phyloP scores from a whole-genome alignment of 2,329 filamentous ascomycete species.

The Emericellopsis atlantica region DNA sequence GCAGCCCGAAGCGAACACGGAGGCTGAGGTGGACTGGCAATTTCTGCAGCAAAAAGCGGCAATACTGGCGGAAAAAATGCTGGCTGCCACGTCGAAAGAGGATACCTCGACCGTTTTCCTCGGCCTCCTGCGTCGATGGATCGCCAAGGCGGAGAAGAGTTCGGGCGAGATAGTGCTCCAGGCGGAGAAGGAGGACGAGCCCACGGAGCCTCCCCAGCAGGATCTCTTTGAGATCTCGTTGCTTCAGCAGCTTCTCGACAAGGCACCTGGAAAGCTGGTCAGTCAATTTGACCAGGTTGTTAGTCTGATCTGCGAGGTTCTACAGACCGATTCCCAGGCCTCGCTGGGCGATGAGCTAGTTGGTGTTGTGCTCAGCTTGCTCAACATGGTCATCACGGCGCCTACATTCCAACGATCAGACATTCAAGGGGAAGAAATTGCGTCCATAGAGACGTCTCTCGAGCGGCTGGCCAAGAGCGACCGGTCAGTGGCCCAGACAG shows the following conservation, averaged over 20 bases:
- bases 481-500: conserved; percentile 34
- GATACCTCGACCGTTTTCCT: conserved; percentile 51
- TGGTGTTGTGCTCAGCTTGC: conserved; percentile 43
- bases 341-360: conserved; percentile 33
- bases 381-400: conserved; percentile 47
- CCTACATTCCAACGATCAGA: conserved; percentile 39
- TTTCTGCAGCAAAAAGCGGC: conserved; percentile 34
- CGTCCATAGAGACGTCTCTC: conserved; percentile 35
- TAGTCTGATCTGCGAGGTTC: conserved; percentile 47
- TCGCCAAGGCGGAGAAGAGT: conserved; percentile 16
- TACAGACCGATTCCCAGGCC: conserved; percentile 31
- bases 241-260: conserved; percentile 52
- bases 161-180: conserved; percentile 9
- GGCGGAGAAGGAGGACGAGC: conserved; percentile 15
- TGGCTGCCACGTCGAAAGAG: conserved; percentile 35
- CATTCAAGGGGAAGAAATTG: conserved; percentile 25
- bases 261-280: conserved; percentile 49
- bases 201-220: conserved; percentile 25
- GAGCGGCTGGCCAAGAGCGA: conserved; percentile 23
- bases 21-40: conserved; percentile 22
- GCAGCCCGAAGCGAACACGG: conserved; percentile 2
- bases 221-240: conserved; percentile 47
- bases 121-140: conserved; percentile 43
- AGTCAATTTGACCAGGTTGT: conserved; percentile 52
- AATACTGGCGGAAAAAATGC: conserved; percentile 35